Base-by-base conservation (phyloP, 1,284 basidiomycete species). In the Irpex rosettiformis region DNA sequence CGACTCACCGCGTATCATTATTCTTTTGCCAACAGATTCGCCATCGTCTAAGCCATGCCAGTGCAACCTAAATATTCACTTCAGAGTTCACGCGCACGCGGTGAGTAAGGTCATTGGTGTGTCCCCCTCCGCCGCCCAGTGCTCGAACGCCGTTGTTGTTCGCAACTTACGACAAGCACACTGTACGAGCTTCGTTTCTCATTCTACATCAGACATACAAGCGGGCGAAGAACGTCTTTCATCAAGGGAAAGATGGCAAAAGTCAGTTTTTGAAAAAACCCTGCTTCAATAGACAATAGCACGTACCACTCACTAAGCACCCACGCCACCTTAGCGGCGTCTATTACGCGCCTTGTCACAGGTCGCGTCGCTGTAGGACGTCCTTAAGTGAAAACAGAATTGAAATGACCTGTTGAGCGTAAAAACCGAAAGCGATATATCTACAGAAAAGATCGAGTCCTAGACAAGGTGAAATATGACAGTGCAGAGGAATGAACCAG, bases 371-470 rank as follows among this genome's bases (percentile, higher is more conserved):
- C 5, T 13, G 18, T 47, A 13, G 22, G n/a, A 28, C 48, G 10
- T 29, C 8, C 13, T 25, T 10, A 10, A 22, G 1, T 25, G 8
- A 16, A 18, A 51, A 16, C 11, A 28, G 11, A 13, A 10, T 4
- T 51, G 18, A 25, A 22, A 6, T 3, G 48, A 51, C 45, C 18
- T 25, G 45, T 21, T 51, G 22, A 51, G 48, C 48, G 48, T 28
- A 47, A 51, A n/a, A n/a, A 51, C 28, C 25, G 48, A 51, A 25
- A 51, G 48, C 48, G 48, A 51, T 16, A 51, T 51, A 28, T 51
- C 48, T 51, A 51, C 48, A 51, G 48, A 8, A 51, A 18, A 29
- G 8, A 18, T 16, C 7, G 25, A 51, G 25, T 10, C 13, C 11
- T 13, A 8, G 24, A 25, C 11, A 51, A 28, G 8, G 22, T 16